Percentiles rank a stretch among this genome's conserved stretches.
phyloP scores from a whole-genome alignment of 2,329 filamentous ascomycete genomes.

The Endoconidiophora laricicola region DNA sequence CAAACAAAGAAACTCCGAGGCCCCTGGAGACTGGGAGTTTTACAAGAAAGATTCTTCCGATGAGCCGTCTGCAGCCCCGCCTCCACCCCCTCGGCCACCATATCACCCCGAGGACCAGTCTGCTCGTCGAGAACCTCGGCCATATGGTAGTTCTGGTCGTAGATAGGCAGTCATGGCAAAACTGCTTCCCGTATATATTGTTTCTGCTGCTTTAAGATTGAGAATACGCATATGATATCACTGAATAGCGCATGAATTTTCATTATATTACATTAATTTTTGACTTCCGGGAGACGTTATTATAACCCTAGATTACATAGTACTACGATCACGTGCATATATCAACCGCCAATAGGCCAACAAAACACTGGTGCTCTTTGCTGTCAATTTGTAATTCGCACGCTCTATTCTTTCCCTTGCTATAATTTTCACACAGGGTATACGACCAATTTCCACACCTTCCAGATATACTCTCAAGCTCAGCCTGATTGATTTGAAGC shows the following conservation, averaged over 20 bases:
- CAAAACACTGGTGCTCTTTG: too few species aligned
- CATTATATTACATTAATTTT: too few species aligned
- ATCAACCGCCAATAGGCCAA: too few species aligned
- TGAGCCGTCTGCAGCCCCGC: conserved; percentile 3
- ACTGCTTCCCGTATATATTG: too few species aligned
- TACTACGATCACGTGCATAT: too few species aligned
- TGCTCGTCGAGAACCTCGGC: conserved; percentile 8
- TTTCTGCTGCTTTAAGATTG: too few species aligned
- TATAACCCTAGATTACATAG: too few species aligned
- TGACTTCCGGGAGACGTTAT: too few species aligned
- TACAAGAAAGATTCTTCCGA: conserved; percentile 4
- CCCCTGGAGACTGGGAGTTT: conserved; percentile 6
- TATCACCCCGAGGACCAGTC: conserved; percentile 5
- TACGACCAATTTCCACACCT: conserved; percentile 15
- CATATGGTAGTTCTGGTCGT: conserved; percentile 5
- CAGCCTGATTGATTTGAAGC: background rate
- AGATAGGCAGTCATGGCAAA: background rate
- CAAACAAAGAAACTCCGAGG: background rate
- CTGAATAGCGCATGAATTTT: too few species aligned
- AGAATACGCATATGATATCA: too few species aligned
- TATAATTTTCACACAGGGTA: conserved; percentile 13
- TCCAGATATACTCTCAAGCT: conserved; percentile 3
- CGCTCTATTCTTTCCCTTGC: too few species aligned
- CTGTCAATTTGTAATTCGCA: too few species aligned
- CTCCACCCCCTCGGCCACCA: conserved; percentile 10